Conservation (phyloP, 495 filamentous ascomycete genomes). For the Lasiosphaeria ovina region DNA sequence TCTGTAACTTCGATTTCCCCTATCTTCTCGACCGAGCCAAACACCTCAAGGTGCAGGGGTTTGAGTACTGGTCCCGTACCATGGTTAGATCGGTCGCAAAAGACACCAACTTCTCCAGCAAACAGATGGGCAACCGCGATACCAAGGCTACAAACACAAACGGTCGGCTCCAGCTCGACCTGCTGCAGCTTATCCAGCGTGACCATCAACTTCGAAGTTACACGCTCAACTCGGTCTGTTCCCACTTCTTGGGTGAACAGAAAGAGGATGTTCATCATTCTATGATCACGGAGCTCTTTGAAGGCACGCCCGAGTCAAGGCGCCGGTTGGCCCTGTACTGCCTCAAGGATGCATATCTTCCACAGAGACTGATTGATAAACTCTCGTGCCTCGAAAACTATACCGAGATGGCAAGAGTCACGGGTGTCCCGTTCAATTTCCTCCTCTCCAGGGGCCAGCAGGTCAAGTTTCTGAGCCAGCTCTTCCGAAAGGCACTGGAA, state of each 20-base stretch:
- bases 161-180: constrained; percentile 87
- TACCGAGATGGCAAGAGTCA: constrained; percentile 99
- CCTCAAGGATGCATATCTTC: constrained; percentile 95
- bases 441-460: constrained; percentile 91
- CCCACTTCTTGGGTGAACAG: constrained; percentile 95
- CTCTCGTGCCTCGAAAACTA: constrained; percentile 97
- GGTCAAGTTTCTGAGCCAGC: constrained; percentile 95
- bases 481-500: constrained; percentile 91
- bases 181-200: constrained; percentile 88
- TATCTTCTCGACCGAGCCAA: constrained; percentile 90
- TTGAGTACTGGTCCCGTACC: constrained; percentile 80
- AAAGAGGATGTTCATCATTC: constrained; percentile 99
- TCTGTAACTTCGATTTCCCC: constrained; percentile 97
- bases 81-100: constrained; percentile 63
- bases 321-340: constrained; percentile 93
- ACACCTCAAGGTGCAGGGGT: constrained; percentile 69
- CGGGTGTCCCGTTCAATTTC: constrained; percentile 95
- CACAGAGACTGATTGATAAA: constrained; percentile 94
- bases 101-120: constrained; percentile 87
- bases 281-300: constrained; percentile 98
- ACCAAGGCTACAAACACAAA: constrained; percentile 92
- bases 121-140: constrained; percentile 97
- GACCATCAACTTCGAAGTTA: constrained; percentile 96
- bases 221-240: constrained; percentile 93
- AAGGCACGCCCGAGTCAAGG: constrained; percentile 87